Percentiles rank a stretch among this genome's conserved stretches.
Evolutionary conservation across 2,329 filamentous ascomycete genomes (phyloP).

Genomic region (Fusarium fracticaudum): DNA sequence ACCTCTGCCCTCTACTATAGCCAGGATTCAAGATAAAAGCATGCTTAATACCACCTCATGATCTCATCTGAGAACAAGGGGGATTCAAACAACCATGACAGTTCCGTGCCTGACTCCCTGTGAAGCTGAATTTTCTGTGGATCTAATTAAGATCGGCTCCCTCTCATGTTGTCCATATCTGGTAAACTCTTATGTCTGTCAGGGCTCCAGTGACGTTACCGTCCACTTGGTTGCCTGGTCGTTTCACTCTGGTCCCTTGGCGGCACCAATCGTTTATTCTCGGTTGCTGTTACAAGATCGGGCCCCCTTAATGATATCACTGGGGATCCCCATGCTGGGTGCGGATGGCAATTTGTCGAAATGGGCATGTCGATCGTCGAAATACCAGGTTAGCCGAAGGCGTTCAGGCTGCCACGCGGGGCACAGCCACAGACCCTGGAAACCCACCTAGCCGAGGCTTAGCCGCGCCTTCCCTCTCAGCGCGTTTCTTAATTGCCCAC

Average conservation of each 20-base stretch:
- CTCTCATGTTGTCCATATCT: slow-evolving; percentile 24
- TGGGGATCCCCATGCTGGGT: slow-evolving; percentile 32
- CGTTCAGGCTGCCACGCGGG: background rate
- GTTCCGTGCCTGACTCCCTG: background rate
- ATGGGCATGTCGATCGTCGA: slow-evolving; percentile 23
- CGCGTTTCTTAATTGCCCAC: slow-evolving; percentile 32
- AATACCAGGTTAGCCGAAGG: slow-evolving; percentile 32
- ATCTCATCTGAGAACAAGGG: slow-evolving; percentile 17
- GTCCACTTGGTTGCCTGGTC: background rate
- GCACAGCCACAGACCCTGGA: slow-evolving; percentile 31
- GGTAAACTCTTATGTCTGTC: slow-evolving; percentile 4
- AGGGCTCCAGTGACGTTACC: slow-evolving; percentile 35
- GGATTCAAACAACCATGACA: slow-evolving; percentile 11
- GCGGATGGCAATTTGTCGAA: slow-evolving; percentile 31
- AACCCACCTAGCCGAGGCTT: slow-evolving; percentile 11
- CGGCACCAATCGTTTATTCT: slow-evolving; percentile 12
- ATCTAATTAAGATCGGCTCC: slow-evolving; percentile 29
- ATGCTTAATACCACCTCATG: slow-evolving; percentile 36
- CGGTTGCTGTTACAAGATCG: slow-evolving; percentile 12
- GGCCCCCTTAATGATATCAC: slow-evolving; percentile 31
- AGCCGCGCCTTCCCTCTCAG: slow-evolving; percentile 16
- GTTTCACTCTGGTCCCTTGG: slow-evolving; percentile 4
- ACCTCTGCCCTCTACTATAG: slow-evolving; percentile 32
- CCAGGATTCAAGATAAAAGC: slow-evolving; percentile 40
- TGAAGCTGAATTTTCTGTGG: slow-evolving; percentile 12